phyloP scores from a whole-genome alignment of 176 grass and related monocot genomes.

The Triticum turgidum region DNA sequence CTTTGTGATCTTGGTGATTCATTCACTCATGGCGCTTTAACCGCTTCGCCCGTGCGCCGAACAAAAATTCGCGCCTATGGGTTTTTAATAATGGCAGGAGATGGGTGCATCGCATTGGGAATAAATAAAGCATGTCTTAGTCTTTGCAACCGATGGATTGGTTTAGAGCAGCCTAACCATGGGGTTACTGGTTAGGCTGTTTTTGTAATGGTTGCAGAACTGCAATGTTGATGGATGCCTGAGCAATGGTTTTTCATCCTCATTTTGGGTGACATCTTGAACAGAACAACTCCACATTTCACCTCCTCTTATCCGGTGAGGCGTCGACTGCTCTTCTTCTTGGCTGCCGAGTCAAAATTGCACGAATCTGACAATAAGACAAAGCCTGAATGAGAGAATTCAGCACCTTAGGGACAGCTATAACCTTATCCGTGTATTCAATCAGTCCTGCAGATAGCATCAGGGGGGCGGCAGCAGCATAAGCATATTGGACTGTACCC shows the following conservation, averaged over 20 bases:
- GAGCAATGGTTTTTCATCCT: neutral
- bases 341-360: neutral
- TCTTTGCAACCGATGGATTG: slow-evolving; percentile 18
- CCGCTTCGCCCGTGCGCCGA: neutral
- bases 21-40: slow-evolving; percentile 15
- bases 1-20: slow-evolving; percentile 18
- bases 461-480: slow-evolving; percentile 16
- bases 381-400: neutral
- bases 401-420: neutral
- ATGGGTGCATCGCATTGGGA: slow-evolving; percentile 16
- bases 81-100: neutral
- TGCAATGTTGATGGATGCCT: neutral
- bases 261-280: neutral
- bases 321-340: neutral
- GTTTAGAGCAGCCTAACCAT: slow-evolving; percentile 9
- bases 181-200: neutral
- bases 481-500: slow-evolving; percentile 12
- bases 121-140: slow-evolving; percentile 30
- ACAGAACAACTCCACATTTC: neutral
- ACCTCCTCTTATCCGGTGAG: neutral
- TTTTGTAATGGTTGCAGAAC: neutral
- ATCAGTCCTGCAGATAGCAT: slow-evolving; percentile 22
- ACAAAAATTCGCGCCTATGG: neutral
- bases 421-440: slow-evolving; percentile 1
- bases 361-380: neutral